Base-by-base conservation (phyloP, 192 early-diverging fungal species). In the Coemansia sp. region DNA sequence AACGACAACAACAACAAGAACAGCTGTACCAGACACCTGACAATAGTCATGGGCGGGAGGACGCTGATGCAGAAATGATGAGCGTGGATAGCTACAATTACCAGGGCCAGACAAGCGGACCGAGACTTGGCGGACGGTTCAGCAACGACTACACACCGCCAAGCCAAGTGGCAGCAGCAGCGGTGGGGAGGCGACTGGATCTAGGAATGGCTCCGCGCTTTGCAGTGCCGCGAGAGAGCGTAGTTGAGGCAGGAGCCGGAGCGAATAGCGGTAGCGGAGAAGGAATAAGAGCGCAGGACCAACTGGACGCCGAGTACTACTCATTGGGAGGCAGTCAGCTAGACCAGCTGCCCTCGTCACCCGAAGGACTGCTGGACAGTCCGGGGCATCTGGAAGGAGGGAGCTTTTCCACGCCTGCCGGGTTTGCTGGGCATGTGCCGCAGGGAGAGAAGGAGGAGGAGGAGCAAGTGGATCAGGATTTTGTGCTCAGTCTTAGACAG, bases 401-500 rank as follows among this genome's bases (percentile, higher is more conserved):
- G 0, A 54, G 51, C 51, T 54, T 54, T 54, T 22, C 51, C 25
- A 54, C 19, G 5, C 51, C 51, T 6, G 51, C 12, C 22, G 51
- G 51, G 22, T 54, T 54, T 11, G 22, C 20, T 22, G 41, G 16
- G n/a, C 19, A 45, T 54, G 51, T 20, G 12, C 22, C 7, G 51
- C 19, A 54, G 51, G 49, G n/a, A n/a, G n/a, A n/a, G n/a, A n/a
- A 50, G 49, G 7, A 19, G 4, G 22, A 22, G 20, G 51, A 54
- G 11, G 9, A 12, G 16, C 57, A 59, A 41, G 59, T 72, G 22
- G 79, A 81, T 45, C 48, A 67, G 57, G 79, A 81, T 20, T 76
- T 81, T 72, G 65, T 81, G 17, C 46, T 76, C 7, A 81, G 72
- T n/a, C 61, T 81, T 6, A 59, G 67, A 19, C 74, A 81, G 58